Evolutionary conservation across 164 flowering plant species (phyloP).

Genomic region (Platanus orientalis): DNA sequence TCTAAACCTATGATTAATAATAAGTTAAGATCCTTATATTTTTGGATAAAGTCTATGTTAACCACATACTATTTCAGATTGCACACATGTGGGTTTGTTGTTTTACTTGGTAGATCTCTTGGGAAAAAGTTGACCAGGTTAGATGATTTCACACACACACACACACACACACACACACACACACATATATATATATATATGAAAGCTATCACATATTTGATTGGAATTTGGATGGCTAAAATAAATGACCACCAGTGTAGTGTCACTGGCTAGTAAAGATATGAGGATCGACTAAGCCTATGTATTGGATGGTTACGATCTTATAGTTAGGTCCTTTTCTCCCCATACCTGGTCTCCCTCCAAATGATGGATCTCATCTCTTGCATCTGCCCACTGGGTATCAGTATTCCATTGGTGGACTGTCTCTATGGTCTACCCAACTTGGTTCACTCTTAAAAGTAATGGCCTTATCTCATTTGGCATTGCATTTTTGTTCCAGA

Average conservation of each 20-base stretch:
- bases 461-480: neutral
- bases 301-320: too few relatives aligned
- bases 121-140: too few relatives aligned
- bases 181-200: too few relatives aligned
- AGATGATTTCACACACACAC: too few relatives aligned
- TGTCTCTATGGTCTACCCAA: neutral
- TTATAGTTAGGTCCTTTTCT: too few relatives aligned
- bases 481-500: slow-evolving; percentile 40
- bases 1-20: neutral
- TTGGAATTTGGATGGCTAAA: neutral
- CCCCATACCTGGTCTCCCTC: too few relatives aligned
- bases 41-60: neutral
- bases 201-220: neutral
- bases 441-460: neutral
- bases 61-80: neutral
- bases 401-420: neutral
- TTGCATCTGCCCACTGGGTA: too few relatives aligned
- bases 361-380: too few relatives aligned
- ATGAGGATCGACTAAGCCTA: neutral
- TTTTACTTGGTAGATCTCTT: neutral
- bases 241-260: too few relatives aligned
- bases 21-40: neutral
- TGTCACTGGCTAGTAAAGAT: neutral
- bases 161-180: too few relatives aligned
- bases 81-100: too few relatives aligned